phyloP scores from a whole-genome alignment of 202 grass and related monocot genomes.

The Schoenoplectus tabernaemontani region DNA sequence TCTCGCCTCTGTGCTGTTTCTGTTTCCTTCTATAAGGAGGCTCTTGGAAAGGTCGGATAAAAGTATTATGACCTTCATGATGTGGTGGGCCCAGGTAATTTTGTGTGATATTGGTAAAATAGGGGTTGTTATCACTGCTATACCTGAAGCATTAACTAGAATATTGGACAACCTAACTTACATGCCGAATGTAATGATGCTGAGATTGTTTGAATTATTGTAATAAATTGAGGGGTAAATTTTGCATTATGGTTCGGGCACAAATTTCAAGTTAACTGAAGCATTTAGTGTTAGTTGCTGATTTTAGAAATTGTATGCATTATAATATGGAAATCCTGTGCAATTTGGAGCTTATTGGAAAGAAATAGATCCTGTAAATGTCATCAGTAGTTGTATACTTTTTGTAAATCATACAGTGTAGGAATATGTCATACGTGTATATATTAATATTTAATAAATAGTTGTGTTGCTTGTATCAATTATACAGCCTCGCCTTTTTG shows the following conservation, averaged over 20 bases:
- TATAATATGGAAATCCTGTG: background rate
- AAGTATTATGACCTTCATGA: slow-evolving; percentile 75
- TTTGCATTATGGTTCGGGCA: background rate
- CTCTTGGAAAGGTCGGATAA: slow-evolving; percentile 65
- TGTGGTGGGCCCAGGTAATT: slow-evolving; percentile 99
- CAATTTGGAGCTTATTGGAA: background rate
- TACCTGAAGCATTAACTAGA: background rate
- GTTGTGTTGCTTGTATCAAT: slow-evolving; percentile 11
- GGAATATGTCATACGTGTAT: background rate
- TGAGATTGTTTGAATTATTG: background rate
- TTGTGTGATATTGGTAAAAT: slow-evolving; percentile 12
- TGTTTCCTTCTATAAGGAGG: slow-evolving; percentile 72
- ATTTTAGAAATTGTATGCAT: background rate
- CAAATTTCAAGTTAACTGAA: background rate
- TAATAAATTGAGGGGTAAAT: background rate
- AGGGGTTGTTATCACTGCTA: slow-evolving; percentile 11
- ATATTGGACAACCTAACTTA: background rate
- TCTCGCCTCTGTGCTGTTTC: slow-evolving; percentile 67
- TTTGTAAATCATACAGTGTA: background rate
- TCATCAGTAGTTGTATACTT: background rate
- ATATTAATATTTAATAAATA: background rate
- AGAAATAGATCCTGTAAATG: background rate
- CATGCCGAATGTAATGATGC: background rate
- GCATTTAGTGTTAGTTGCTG: background rate
- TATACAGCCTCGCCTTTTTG: slow-evolving; percentile 89